Base-by-base conservation (phyloP, 2,329 filamentous ascomycete genomes). In the Aspergillus oerlinghausenensis region DNA sequence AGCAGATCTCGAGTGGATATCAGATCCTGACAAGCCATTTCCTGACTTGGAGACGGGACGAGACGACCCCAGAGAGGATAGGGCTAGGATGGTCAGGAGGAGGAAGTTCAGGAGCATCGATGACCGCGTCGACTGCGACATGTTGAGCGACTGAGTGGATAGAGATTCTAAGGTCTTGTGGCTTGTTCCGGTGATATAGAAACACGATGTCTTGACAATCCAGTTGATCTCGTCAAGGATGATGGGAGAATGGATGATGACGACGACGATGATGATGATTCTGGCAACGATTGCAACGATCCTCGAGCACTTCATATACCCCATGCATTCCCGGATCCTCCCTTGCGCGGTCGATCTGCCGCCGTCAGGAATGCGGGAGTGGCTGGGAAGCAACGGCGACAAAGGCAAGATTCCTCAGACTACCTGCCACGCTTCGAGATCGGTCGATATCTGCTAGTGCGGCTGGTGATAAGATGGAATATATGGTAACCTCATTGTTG, bases 311-410 rank as follows among this genome's bases (percentile, higher is more conserved):
- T 57, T 55, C 43, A 61, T 61, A 61, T 61, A 61, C 35, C 35
- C 32, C 38, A 49, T 32, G 47, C 10, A 11, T 17, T 43, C 45
- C 49, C 29, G 38, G 29, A 25, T 26, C 17, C 32, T 19, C 43
- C 45, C 49, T 52, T 49, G 38, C 28, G 35, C 26, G 32, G 53
- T 23, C 32, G 49, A 42, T 55, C 42, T 50, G 47, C 56, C 56
- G 57, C 47, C 26, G 49, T 43, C 38, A 52, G 59, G 59, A 61
- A 61, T 61, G 59, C 49, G 32, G 49, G 47, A 14, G 32, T 45
- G 54, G 47, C 47, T 55, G 54, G 56, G 17, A 28, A 51, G 32
- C 54, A 32, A 25, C 42, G 49, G 50, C 28, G 21, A 52, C 54
- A 32, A 21, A 28, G 45, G 50, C n/a, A 54, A 14, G 14, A 51